These are phyloP conservation scores for Trametes cingulata DNA, from an alignment of 768 basidiomycete genomes.

Conservation along the genomic window DNA sequence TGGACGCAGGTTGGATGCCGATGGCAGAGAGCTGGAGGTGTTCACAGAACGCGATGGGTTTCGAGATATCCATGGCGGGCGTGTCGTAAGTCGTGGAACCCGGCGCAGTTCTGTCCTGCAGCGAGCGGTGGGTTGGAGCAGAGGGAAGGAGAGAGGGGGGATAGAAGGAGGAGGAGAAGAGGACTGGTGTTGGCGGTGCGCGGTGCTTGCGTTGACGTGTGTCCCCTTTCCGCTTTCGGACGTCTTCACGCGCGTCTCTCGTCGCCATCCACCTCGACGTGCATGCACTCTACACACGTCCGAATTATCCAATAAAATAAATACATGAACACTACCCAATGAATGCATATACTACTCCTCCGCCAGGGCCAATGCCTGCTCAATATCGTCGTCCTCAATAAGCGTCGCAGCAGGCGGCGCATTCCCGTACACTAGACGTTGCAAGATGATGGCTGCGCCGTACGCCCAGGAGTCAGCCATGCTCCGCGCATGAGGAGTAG, in stretches of 20 bases:
- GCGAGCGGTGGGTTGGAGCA: slow-evolving; percentile 18
- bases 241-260: slow-evolving; percentile 7
- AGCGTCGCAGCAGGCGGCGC: slow-evolving; percentile 56
- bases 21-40: slow-evolving; percentile 93
- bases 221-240: slow-evolving; percentile 22
- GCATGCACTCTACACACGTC: slow-evolving; percentile 31
- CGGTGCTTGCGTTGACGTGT: slow-evolving; percentile 20
- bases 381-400: slow-evolving; percentile 63
- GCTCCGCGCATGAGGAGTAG: not conserved
- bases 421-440: slow-evolving; percentile 75
- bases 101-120: slow-evolving; percentile 28
- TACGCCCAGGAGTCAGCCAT: slow-evolving; percentile 17
- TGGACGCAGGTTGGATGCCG: slow-evolving; percentile 94
- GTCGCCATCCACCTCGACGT: slow-evolving; percentile 45
- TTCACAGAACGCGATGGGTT: slow-evolving; percentile 88
- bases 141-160: not conserved
- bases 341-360: slow-evolving; percentile 46
- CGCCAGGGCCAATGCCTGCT: slow-evolving; percentile 69
- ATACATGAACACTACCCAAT: too few relatives aligned
- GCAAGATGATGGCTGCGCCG: slow-evolving; percentile 62
- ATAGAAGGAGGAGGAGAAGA: slow-evolving; percentile 1
- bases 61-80: slow-evolving; percentile 42
- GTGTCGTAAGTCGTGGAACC: slow-evolving; percentile 29
- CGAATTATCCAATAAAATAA: not conserved
- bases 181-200: not conserved